Conservation (phyloP, 2,329 filamentous ascomycete species). For the Exophiala oligosperma region DNA sequence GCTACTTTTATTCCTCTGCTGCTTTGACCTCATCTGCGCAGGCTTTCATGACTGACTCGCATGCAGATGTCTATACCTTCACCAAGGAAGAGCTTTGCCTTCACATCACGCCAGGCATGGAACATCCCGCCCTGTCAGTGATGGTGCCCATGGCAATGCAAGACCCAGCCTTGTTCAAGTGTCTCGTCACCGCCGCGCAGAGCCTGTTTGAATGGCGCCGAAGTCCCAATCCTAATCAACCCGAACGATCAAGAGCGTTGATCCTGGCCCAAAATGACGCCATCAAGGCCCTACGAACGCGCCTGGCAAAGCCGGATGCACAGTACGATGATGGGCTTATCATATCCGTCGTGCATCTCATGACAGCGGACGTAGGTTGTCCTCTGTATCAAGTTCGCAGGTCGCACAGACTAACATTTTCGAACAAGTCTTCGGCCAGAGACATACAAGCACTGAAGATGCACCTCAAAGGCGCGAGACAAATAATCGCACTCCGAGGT, state of each 20-base stretch:
- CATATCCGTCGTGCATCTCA: slow-evolving; percentile 20
- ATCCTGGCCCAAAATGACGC: slow-evolving; percentile 18
- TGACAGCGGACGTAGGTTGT: slow-evolving; percentile 20
- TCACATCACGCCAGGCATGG: slow-evolving; percentile 16
- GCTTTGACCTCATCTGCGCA: not conserved
- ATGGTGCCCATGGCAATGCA: slow-evolving; percentile 20
- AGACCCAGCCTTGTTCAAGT: slow-evolving; percentile 19
- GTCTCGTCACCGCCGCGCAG: slow-evolving; percentile 18
- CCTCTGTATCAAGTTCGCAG: not conserved
- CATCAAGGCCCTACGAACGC: slow-evolving; percentile 14
- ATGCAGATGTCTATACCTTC: slow-evolving; percentile 10
- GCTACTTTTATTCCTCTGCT: not conserved
- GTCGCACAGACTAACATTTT: not conserved
- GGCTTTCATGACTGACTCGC: not conserved
- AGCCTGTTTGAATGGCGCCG: slow-evolving; percentile 23
- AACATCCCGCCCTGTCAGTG: slow-evolving; percentile 19
- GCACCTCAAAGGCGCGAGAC: slow-evolving; percentile 16
- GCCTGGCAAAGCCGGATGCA: slow-evolving; percentile 12
- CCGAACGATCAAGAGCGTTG: slow-evolving; percentile 9
- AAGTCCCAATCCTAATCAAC: slow-evolving; percentile 10
- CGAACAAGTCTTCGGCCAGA: slow-evolving; percentile 8
- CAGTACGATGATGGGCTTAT: slow-evolving; percentile 20
- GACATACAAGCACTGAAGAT: slow-evolving; percentile 16
- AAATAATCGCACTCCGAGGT: slow-evolving; percentile 17
- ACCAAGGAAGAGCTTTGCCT: slow-evolving; percentile 15